Conservation (phyloP, 768 basidiomycete species). For the Agaricus subrufescens region DNA sequence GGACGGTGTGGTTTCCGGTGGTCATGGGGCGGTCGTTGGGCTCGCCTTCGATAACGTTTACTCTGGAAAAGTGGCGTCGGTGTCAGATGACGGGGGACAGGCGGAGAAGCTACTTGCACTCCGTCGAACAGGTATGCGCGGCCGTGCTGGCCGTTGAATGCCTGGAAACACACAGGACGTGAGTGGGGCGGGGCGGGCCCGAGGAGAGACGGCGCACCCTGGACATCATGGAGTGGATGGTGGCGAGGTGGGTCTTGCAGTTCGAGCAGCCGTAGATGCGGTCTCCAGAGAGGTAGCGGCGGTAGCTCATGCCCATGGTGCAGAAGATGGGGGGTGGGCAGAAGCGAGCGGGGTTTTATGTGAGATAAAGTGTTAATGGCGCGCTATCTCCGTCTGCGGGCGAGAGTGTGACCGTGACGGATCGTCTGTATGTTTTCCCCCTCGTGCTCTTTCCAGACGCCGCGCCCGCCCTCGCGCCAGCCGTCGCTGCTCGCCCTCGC, state of each 20-base stretch:
- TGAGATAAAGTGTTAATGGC: conserved; percentile 16
- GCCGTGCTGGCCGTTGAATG: conserved; percentile 96
- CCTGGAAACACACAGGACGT: conserved; percentile 39
- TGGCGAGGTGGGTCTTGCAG: conserved; percentile 89
- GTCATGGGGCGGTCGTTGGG: conserved; percentile 94
- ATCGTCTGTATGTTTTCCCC: no score
- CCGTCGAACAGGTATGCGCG: conserved; percentile 91
- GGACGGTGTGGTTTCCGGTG: conserved; percentile 92
- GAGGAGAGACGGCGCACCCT: conserved; percentile 40
- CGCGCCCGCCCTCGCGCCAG: neutral
- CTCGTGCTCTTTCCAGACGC: no score
- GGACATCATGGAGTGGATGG: conserved; percentile 87
- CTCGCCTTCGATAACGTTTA: conserved; percentile 88
- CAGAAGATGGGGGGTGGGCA: conserved; percentile 18
- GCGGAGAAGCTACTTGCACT: conserved; percentile 58
- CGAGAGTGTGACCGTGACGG: no score
- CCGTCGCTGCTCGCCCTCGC: conserved; percentile 14
- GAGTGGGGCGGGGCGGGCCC: conserved; percentile 9
- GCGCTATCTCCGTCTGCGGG: no score
- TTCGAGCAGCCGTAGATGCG: conserved; percentile 85
- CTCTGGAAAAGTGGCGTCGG: conserved; percentile 40
- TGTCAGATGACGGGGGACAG: conserved; percentile 4
- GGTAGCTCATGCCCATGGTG: conserved; percentile 85
- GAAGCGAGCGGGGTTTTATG: conserved; percentile 13
- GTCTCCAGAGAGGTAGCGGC: conserved; percentile 78